Evolutionary conservation across 192 early-diverging fungal species (phyloP), one percentile per base, ranked within the genome.

Genomic region (Fimicolochytrium jonesii): DNA sequence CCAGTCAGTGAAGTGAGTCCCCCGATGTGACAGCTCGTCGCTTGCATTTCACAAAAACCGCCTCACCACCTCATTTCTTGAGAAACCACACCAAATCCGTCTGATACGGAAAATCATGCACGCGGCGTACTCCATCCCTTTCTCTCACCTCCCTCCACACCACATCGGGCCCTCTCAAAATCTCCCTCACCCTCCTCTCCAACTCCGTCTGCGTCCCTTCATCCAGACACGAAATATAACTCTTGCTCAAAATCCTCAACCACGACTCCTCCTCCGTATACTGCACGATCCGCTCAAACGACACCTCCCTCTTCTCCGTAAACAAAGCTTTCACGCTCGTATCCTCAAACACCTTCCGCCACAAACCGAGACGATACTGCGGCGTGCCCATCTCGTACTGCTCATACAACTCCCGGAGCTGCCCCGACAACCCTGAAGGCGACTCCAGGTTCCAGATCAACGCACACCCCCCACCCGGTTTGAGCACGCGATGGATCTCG

Each of bases 391-490:
- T 47, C 47, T 81, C 78, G 36, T 72, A 72, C 2, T 2, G 23
- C 63, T 81, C 75, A 62, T 81, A 80, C 11, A 70, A 4, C 3
- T 35, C 37, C 31, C 75, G 52, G 23, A 81, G 34, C 3, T 36
- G 25, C 0, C 48, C 58, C 22, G 76, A 62, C 72, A 74, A 72
- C 3, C 56, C 36, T 20, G 60, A 45, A n/a, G 59, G 41, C 26
- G 50, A 59, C 39, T 81, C 78, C 74, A 78, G 59, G 37, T 81
- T 81, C 79, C 79, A 81, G 18, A 77, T 62, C 34, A 80, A 41
- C 11, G 61, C 52, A 6, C 69, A 20, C 3, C 25, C 20, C 1
- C 79, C 79, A 4, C 59, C 52, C 1, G 67, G 71, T 44, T 80
- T 70, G 37, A 81, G 37, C 3, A 80, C 75, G 5, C 79, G 61